Conservation (phyloP, 345 rosid genomes). For the Capsella bursapastoris region DNA sequence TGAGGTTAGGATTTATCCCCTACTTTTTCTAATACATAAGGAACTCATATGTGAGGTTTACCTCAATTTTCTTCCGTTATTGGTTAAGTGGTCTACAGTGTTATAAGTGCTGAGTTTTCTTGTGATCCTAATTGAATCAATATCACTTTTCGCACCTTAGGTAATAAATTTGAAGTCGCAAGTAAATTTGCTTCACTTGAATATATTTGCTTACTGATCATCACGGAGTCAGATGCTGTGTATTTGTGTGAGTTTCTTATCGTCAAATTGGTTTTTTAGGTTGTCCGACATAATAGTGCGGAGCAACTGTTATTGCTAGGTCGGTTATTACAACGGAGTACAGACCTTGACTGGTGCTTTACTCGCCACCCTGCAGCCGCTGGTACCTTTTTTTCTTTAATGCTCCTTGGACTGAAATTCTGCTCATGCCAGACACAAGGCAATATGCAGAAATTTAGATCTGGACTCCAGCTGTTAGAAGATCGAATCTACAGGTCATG, state of each 20-base stretch:
- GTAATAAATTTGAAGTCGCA: conserved; percentile 26
- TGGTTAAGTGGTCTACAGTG: conserved; percentile 23
- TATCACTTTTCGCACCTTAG: conserved; percentile 31
- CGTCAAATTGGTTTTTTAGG: conserved; percentile 53
- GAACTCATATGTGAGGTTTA: conserved; percentile 19
- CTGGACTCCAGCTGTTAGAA: conserved; percentile 90
- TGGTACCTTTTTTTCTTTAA: conserved; percentile 93
- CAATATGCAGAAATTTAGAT: conserved; percentile 81
- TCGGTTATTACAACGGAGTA: conserved; percentile 89
- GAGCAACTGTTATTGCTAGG: conserved; percentile 97
- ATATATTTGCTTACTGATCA: conserved; percentile 26
- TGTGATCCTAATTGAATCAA: conserved; percentile 23
- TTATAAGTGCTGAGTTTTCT: conserved; percentile 20
- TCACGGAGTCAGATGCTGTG: conserved; percentile 1
- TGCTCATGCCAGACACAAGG: conserved; percentile 88
- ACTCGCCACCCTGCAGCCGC: conserved; percentile 95
- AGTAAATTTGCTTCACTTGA: conserved; percentile 18
- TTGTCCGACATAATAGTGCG: conserved; percentile 82
- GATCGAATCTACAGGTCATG: conserved; percentile 92
- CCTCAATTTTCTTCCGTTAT: conserved; percentile 10
- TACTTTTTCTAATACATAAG: conserved; percentile 7
- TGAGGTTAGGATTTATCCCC: conserved; percentile 65
- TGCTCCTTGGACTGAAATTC: conserved; percentile 98
- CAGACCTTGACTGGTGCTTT: conserved; percentile 87
- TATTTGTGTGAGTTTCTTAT: conserved; percentile 29